Percentiles rank a stretch among this genome's conserved stretches.
Conservation (phyloP, 495 filamentous ascomycete species). For the Penicillium taxi region DNA sequence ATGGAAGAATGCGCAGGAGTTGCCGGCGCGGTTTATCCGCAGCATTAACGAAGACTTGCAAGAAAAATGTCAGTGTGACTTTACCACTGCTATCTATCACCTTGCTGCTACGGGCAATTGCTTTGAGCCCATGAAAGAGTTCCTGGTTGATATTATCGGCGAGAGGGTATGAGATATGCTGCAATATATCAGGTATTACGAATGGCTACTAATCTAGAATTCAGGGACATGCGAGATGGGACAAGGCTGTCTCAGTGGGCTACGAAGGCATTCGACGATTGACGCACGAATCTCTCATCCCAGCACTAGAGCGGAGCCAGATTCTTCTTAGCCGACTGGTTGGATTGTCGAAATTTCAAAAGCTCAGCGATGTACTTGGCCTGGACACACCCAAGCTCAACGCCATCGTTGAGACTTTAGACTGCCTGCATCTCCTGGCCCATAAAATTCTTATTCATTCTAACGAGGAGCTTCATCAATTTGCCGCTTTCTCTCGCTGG, state of each 20-base stretch:
- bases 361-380: conserved; percentile 56
- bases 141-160: conserved; percentile 77
- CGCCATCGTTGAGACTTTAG: conserved; percentile 58
- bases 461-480: conserved; percentile 71
- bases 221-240: conserved; percentile 92
- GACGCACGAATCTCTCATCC: conserved; percentile 78
- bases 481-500: conserved; percentile 75
- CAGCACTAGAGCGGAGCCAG: conserved; percentile 72
- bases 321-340: conserved; percentile 77
- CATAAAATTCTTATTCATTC: conserved; percentile 64
- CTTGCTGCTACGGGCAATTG: conserved; percentile 79
- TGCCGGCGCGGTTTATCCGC: conserved; percentile 66
- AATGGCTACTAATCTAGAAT: conserved; percentile 10
- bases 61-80: conserved; percentile 52
- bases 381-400: conserved; percentile 53
- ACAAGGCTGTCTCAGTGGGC: conserved; percentile 70
- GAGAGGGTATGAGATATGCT: conserved; percentile 57
- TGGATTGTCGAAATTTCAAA: conserved; percentile 78
- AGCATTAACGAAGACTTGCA: conserved; percentile 60
- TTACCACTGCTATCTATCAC: conserved; percentile 76
- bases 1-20: conserved; percentile 74
- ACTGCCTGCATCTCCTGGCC: conserved; percentile 62
- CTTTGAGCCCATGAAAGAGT: conserved; percentile 68
- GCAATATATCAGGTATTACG: conserved; percentile 1
- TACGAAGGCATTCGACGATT: conserved; percentile 70